phyloP scores from a whole-genome alignment of 257 asterid genomes.

The Primulina eburnea region DNA sequence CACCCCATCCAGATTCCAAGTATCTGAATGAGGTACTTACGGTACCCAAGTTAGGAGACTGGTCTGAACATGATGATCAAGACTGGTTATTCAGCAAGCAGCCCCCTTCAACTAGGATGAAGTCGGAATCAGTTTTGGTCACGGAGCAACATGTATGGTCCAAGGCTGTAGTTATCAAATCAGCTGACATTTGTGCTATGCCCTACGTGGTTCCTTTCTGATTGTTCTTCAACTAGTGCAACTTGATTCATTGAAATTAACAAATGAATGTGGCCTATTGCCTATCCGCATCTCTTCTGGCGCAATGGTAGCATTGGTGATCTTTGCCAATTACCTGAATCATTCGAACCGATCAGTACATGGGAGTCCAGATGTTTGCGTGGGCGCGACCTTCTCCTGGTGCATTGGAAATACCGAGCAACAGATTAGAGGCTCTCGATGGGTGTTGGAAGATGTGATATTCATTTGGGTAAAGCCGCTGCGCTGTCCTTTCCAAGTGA shows the following conservation, averaged over 20 bases:
- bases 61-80: constrained; percentile 49
- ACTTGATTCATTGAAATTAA: constrained; percentile 15
- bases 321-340: neutral
- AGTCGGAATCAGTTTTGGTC: constrained; percentile 22
- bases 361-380: neutral
- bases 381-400: neutral
- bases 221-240: constrained; percentile 22
- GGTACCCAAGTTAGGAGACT: constrained; percentile 50
- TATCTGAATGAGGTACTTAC: constrained; percentile 46
- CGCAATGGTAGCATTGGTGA: neutral
- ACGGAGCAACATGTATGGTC: constrained; percentile 53
- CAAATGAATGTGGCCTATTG: neutral
- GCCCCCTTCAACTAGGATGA: constrained; percentile 26
- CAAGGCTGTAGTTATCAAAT: constrained; percentile 51
- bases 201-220: constrained; percentile 84
- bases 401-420: neutral
- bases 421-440: neutral
- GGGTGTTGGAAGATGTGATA: too few relatives aligned
- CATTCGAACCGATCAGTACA: neutral
- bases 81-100: constrained; percentile 57
- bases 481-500: neutral
- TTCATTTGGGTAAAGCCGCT: neutral
- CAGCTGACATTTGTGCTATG: constrained; percentile 61
- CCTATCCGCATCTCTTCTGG: neutral
- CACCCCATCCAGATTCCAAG: constrained; percentile 75